Conservation (phyloP, 2,329 filamentous ascomycete species). For the Scytalidium lignicola region DNA sequence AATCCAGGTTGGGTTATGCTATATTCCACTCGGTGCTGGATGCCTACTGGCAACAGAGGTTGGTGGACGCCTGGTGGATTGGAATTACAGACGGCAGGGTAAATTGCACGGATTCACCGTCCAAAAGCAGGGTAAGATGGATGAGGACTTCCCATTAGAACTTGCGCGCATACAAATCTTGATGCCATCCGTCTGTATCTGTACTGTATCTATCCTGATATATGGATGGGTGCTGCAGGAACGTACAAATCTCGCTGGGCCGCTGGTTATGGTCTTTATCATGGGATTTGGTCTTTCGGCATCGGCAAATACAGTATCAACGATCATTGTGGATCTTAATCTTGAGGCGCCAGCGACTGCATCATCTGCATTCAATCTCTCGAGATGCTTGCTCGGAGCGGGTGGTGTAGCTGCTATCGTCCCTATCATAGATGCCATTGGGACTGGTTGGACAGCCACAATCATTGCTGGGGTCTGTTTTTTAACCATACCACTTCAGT, state of each 20-base stretch:
- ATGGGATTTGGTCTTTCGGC: constrained; percentile 51
- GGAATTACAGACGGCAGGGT: constrained; percentile 66
- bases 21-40: constrained; percentile 37
- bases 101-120: constrained; percentile 52
- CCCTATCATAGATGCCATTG: constrained; percentile 3
- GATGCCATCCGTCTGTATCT: constrained; percentile 47
- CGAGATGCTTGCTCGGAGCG: constrained; percentile 4
- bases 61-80: constrained; percentile 49
- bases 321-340: constrained; percentile 55
- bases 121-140: constrained; percentile 43
- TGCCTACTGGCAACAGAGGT: constrained; percentile 40
- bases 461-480: neutral
- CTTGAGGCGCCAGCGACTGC: constrained; percentile 52
- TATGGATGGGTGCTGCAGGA: constrained; percentile 50
- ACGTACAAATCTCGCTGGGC: constrained; percentile 43
- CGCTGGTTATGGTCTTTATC: constrained; percentile 48
- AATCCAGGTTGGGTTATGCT: constrained; percentile 8
- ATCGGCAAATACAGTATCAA: constrained; percentile 54
- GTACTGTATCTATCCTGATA: constrained; percentile 42
- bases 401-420: constrained; percentile 1
- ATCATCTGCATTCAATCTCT: constrained; percentile 46
- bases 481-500: neutral
- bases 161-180: constrained; percentile 42
- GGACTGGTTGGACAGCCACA: constrained; percentile 41
- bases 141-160: constrained; percentile 20